These are phyloP conservation scores for Phaeodactylum tricornutum DNA, from an alignment of 108 stramenopile species.

Conservation along the genomic window DNA sequence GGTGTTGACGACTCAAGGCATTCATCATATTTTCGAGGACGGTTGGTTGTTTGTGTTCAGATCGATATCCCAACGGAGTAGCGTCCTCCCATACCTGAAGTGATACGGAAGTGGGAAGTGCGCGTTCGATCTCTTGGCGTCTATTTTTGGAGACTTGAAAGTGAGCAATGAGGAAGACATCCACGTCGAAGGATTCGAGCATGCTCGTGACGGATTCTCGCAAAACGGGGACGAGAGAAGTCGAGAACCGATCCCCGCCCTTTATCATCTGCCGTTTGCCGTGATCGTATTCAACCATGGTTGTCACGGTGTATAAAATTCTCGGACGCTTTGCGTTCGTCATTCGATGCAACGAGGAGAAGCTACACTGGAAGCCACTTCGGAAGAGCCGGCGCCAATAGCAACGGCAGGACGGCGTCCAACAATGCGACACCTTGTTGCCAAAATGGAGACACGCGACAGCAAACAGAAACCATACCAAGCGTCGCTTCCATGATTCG, in stretches of 20 bases:
- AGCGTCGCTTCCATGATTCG: no score
- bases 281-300: slow-evolving; percentile 46
- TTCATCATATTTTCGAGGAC: neutral
- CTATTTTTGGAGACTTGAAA: neutral
- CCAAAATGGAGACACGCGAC: no score
- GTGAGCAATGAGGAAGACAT: neutral
- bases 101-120: neutral
- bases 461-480: no score
- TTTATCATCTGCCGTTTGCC: slow-evolving; percentile 33
- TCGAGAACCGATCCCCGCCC: slow-evolving; percentile 47
- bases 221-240: slow-evolving; percentile 44
- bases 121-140: neutral
- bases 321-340: no score
- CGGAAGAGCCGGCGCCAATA: no score
- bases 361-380: no score
- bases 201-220: slow-evolving; percentile 3
- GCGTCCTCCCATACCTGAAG: neutral
- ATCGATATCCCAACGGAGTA: slow-evolving; percentile 5
- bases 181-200: neutral
- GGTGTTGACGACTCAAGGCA: slow-evolving; percentile 62
- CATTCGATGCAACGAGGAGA: no score
- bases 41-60: neutral
- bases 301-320: slow-evolving; percentile 45
- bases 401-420: no score
- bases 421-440: no score